Evolutionary conservation across 2,329 filamentous ascomycete genomes (phyloP).

Genomic region (Sporothrix protearum): DNA sequence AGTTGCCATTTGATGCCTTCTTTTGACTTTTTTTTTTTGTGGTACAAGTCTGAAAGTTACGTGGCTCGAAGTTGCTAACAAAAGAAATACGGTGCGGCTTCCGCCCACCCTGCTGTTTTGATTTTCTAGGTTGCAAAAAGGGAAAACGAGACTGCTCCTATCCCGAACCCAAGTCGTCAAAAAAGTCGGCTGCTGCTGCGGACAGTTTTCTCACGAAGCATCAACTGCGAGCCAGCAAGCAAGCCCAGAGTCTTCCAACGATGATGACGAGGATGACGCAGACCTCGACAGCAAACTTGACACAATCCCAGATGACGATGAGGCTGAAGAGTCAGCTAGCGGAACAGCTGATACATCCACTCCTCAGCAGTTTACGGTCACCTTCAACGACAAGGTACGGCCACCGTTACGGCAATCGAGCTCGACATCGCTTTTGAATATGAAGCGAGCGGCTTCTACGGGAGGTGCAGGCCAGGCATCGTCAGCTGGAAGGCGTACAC

Average conservation of each 20-base stretch:
- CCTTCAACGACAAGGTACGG: constrained; percentile 26
- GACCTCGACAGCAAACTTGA: constrained; percentile 47
- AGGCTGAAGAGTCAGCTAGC: constrained; percentile 30
- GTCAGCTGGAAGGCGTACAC: constrained; percentile 23
- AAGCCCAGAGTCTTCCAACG: constrained; percentile 54
- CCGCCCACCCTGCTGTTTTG: not conserved
- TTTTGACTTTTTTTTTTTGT: not conserved
- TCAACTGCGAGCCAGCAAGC: constrained; percentile 39
- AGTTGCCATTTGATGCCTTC: not conserved
- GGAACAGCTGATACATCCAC: constrained; percentile 19
- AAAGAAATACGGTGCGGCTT: not conserved
- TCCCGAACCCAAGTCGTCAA: constrained; percentile 62
- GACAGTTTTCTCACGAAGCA: constrained; percentile 40
- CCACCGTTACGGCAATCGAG: constrained; percentile 38
- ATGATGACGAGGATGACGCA: constrained; percentile 49
- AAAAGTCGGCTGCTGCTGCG: constrained; percentile 33
- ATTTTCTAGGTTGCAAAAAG: constrained; percentile 72
- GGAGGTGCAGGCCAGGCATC: not conserved
- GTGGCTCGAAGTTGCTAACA: not conserved
- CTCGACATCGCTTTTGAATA: constrained; percentile 39
- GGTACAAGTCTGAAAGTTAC: no score
- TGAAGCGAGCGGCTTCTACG: constrained; percentile 30
- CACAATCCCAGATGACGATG: constrained; percentile 53
- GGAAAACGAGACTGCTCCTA: constrained; percentile 88
- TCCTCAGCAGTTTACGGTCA: constrained; percentile 9